These are phyloP conservation scores for Pyracantha coccinea DNA, from an alignment of 331 rosid genomes.

Conservation along the genomic window DNA sequence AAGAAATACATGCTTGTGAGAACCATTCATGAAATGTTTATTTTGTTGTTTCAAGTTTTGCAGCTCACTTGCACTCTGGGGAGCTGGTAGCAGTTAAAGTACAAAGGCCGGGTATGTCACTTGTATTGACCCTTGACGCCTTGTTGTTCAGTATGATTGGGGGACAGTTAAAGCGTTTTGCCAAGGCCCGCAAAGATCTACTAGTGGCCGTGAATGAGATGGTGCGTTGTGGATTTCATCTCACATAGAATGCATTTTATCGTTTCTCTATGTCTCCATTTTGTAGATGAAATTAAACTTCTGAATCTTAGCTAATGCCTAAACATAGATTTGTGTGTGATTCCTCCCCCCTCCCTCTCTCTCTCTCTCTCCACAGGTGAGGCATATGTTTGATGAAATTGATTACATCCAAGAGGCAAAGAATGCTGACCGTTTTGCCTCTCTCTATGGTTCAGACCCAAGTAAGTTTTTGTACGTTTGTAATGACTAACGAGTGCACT, in stretches of 20 bases:
- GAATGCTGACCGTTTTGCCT: slow-evolving; percentile 88
- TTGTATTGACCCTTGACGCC: slow-evolving; percentile 90
- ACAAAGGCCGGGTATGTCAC: slow-evolving; percentile 97
- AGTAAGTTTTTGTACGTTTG: slow-evolving; percentile 40
- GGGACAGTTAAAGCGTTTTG: slow-evolving; percentile 81
- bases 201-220: slow-evolving; percentile 92
- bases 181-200: slow-evolving; percentile 88
- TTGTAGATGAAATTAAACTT: not conserved
- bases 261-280: not conserved
- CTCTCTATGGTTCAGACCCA: slow-evolving; percentile 56
- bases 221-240: slow-evolving; percentile 39
- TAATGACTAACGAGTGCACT: not conserved
- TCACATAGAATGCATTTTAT: not conserved
- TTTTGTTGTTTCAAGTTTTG: slow-evolving; percentile 60
- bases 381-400: slow-evolving; percentile 99
- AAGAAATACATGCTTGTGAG: slow-evolving; percentile 20
- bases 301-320: not conserved
- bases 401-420: slow-evolving; percentile 83
- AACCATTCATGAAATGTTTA: slow-evolving; percentile 38
- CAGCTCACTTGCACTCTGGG: slow-evolving; percentile 98
- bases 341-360: too few species aligned
- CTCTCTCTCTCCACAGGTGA: slow-evolving; percentile 39
- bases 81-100: slow-evolving; percentile 97
- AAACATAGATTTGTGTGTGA: not conserved
- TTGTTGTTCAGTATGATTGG: slow-evolving; percentile 93